Evolutionary conservation across 768 basidiomycete genomes (phyloP), one percentile per base, ranked within the genome.

Genomic region (Mycena kentingensis): DNA sequence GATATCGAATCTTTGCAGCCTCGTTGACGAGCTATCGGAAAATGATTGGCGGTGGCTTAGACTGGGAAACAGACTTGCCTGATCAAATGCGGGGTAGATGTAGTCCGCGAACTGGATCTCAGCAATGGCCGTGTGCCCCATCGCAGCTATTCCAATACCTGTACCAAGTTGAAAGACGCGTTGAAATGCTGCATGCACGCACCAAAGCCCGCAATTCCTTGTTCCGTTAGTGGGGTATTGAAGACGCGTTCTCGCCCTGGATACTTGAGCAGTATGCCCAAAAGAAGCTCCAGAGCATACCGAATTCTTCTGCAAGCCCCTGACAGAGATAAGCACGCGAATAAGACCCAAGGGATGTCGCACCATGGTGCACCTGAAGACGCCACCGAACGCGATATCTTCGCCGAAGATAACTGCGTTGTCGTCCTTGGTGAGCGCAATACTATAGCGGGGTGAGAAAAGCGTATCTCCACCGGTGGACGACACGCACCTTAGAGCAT

Each of bases 111-210:
- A 93, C 64, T 92, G 89, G 52, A 97, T 91, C 70, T 98, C 94
- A 31, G 92, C 94, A 49, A 98, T 94, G 3, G 93, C 91, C 3
- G 90, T 93, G 54, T 93, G 93, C 1, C 94, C 94, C 88, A 97
- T 96, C 10, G 87, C 74, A 0, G 95, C 93, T 52, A 95, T 69
- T 13, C 95, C 94, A 42, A 97, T 90, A 38, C 53, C 58, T 59
- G 48, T 24, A 19, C 25, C 34, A 35, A 31, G 11, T 19, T n/a
- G 3, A 26, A 15, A 32, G 13, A 32, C 15, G 2, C 18, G 16
- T 34, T 24, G 22, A 24, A 24, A 13, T n/a, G n/a, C n/a, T n/a
- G n/a, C 15, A 5, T 3, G 18, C 19, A 48, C 58, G 37, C 27
- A 2, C 90, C 95, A 63, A 97, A 97, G 15, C 94, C 94, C 27